Percentiles rank a stretch among this genome's conserved stretches.
These are phyloP conservation scores for Mortierella antarctica DNA, from an alignment of 192 early-diverging fungal genomes.

Conservation along the genomic window DNA sequence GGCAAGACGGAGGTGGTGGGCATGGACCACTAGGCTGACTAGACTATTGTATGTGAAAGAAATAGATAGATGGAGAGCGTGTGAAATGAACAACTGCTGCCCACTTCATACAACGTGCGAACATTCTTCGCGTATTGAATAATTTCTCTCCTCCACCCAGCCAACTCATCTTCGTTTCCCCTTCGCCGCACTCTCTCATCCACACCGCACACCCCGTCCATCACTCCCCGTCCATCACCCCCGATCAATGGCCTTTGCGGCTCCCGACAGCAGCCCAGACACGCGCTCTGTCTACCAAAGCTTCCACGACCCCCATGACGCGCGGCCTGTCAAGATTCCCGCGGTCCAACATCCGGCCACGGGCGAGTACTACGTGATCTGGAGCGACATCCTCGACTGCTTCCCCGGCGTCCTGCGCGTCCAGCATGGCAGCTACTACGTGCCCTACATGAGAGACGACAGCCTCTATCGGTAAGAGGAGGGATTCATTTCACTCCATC, in stretches of 20 bases:
- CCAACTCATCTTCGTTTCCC: too few species aligned
- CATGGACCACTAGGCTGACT: constrained; percentile 36
- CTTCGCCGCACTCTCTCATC: too few species aligned
- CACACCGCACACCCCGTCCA: too few species aligned
- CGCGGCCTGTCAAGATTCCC: constrained; percentile 1
- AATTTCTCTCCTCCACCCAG: too few species aligned
- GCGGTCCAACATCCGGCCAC: constrained; percentile 1
- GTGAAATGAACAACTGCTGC: too few species aligned
- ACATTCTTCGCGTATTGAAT: too few species aligned
- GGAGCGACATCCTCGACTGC: constrained; percentile 41
- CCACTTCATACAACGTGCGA: too few species aligned
- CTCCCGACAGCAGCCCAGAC: too few species aligned
- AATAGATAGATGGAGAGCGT: too few species aligned
- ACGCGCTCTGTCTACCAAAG: constrained; percentile 1
- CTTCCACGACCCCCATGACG: constrained; percentile 5
- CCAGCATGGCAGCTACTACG: constrained; percentile 16
- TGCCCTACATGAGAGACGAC: constrained; percentile 24
- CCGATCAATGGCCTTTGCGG: too few species aligned
- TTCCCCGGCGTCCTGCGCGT: constrained; percentile 29
- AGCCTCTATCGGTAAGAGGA: constrained; percentile 30
- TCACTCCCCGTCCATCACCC: too few species aligned
- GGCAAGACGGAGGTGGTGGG: constrained; percentile 48
- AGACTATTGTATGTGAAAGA: too few species aligned
- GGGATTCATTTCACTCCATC: not conserved
- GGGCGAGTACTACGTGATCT: constrained; percentile 19